Conservation (phyloP, 441 rosid species). For the Erodium trifolium region DNA sequence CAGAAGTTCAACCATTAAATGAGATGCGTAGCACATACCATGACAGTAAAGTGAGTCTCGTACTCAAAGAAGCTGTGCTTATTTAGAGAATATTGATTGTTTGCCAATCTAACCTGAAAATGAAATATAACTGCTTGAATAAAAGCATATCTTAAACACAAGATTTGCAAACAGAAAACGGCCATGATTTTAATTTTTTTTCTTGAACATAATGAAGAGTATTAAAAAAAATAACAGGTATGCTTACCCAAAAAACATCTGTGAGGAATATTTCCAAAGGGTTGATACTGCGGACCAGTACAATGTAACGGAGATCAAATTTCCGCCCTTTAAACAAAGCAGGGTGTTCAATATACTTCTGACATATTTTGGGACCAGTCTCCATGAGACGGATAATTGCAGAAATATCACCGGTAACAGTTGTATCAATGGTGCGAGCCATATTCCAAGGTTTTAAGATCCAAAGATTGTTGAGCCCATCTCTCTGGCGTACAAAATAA, state of each 20-base stretch:
- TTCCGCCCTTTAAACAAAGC: slow-evolving; percentile 74
- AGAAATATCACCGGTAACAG: slow-evolving; percentile 63
- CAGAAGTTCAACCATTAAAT: slow-evolving; percentile 9
- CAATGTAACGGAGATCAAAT: slow-evolving; percentile 78
- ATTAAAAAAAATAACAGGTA: neutral
- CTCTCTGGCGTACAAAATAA: slow-evolving; percentile 51
- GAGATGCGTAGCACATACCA: slow-evolving; percentile 45
- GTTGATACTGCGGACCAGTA: slow-evolving; percentile 58
- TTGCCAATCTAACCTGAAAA: slow-evolving; percentile 79
- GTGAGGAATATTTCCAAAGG: slow-evolving; percentile 75
- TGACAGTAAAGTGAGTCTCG: slow-evolving; percentile 96
- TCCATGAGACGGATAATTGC: slow-evolving; percentile 90
- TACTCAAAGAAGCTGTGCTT: slow-evolving; percentile 76
- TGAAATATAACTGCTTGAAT: slow-evolving; percentile 6
- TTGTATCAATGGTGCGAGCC: slow-evolving; percentile 93
- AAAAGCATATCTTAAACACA: slow-evolving; percentile 1
- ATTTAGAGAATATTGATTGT: slow-evolving; percentile 70
- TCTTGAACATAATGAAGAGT: neutral
- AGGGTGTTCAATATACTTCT: slow-evolving; percentile 89
- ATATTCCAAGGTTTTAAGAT: slow-evolving; percentile 97
- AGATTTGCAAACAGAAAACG: neutral
- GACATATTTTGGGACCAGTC: slow-evolving; percentile 99
- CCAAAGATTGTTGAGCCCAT: slow-evolving; percentile 64
- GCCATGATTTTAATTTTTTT: neutral
- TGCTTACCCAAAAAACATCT: slow-evolving; percentile 79